Evolutionary conservation across 2,329 filamentous ascomycete species (phyloP).

Genomic region (Neofusicoccum kwambonambiense): DNA sequence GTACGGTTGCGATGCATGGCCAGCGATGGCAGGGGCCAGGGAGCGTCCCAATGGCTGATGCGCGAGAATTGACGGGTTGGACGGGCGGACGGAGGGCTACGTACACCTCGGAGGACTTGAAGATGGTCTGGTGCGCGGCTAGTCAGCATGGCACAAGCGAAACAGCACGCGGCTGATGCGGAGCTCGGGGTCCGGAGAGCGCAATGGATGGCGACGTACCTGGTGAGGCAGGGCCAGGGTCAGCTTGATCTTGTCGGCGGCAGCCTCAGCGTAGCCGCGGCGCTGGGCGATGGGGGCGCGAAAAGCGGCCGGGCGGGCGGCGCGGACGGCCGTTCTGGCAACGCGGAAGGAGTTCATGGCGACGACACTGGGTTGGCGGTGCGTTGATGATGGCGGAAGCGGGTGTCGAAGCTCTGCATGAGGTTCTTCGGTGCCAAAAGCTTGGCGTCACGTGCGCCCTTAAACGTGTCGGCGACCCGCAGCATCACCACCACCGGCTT

Average conservation of each 20-base stretch:
- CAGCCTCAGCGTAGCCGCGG: conserved; percentile 74
- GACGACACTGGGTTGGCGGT: conserved; percentile 20
- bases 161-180: not conserved
- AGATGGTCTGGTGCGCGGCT: conserved; percentile 57
- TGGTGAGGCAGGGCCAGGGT: conserved; percentile 96
- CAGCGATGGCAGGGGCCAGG: not conserved
- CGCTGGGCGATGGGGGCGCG: conserved; percentile 70
- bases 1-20: conserved; percentile 14
- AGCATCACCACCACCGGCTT: not conserved
- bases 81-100: conserved; percentile 40
- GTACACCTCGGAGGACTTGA: conserved; percentile 70
- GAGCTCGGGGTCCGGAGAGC: not conserved
- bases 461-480: not conserved
- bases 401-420: conserved; percentile 9
- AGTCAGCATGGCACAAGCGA: not conserved
- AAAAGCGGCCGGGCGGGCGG: conserved; percentile 69
- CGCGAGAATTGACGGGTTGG: conserved; percentile 16
- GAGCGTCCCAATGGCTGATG: not conserved
- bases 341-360: conserved; percentile 92
- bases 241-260: conserved; percentile 77
- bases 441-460: conserved; percentile 18
- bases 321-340: conserved; percentile 84
- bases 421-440: conserved; percentile 18
- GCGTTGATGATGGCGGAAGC: conserved; percentile 14
- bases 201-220: conserved; percentile 60